Base-by-base conservation (phyloP, 2,329 filamentous ascomycete species). In the Penicillium oxalicum region DNA sequence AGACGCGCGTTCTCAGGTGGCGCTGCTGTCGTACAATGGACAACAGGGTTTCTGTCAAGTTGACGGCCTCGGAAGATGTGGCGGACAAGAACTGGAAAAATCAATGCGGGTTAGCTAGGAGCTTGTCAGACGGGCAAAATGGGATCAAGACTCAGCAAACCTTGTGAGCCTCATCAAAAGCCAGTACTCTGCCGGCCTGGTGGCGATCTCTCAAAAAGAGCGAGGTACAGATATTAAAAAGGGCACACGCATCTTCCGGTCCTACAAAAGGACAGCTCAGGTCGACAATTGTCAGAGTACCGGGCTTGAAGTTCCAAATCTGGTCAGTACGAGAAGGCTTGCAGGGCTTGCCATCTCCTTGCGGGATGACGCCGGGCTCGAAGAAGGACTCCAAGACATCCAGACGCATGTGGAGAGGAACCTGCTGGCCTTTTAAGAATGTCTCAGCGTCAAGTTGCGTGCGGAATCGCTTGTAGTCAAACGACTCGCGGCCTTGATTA, bases 121-220 rank as follows among this genome's bases (percentile, higher is more conserved):
- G 8, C 29, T 11, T 32, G 2, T 32, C 11, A 32, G 3, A 32
- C 29, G 11, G 29, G 29, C 29, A 32, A 8, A 32, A 32, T 7
- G 11, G 7, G 8, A 32, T 8, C 7, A 11, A 5, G 29, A 32
- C 8, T 32, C 11, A 7, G 9, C 18, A 8, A 11, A 79, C 77
- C 58, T 90, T 90, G 62, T 93, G 87, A 0, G 87, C 87, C 61
- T 91, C 86, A 53, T 91, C 87, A 0, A 91, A 71, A 0, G 84
- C 85, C 11, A 91, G 68, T 34, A 90, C 72, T 4, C 81, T 76
- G 0, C 84, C 81, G 0, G 75, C 60, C 0, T 62, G 64, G 0
- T 64, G 55, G 0, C 74, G 66, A 40, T 80, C 73, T 49, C 84
- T 78, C 0, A 88, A 65, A 59, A 88, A 88, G 0, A 87, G 68